Evolutionary conservation across 1,139 yeast genomes (phyloP).

Genomic region (Hemisphaericaspora xylofermentans): DNA sequence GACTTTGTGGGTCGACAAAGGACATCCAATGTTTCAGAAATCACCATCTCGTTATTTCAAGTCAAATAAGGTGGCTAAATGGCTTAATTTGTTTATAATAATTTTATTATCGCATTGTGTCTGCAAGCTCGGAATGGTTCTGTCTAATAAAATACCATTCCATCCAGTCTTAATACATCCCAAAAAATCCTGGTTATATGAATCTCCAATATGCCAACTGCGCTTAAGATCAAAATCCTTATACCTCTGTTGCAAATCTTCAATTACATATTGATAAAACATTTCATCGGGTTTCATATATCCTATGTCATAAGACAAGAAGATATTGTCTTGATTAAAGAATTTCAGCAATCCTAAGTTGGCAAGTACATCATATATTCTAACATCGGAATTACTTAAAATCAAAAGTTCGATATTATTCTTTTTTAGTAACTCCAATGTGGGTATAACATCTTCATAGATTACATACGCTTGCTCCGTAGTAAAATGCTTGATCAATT

Average conservation of each 20-base stretch:
- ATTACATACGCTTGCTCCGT: constrained; percentile 52
- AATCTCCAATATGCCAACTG: constrained; percentile 71
- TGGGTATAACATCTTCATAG: constrained; percentile 53
- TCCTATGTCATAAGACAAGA: constrained; percentile 56
- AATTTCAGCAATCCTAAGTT: constrained; percentile 43
- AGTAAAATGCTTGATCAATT: constrained; percentile 47
- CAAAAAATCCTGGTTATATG: constrained; percentile 49
- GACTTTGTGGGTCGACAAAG: too few relatives aligned
- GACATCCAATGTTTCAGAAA: not conserved
- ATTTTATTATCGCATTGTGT: constrained; percentile 2
- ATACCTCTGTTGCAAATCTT: constrained; percentile 15
- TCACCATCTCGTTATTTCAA: not conserved
- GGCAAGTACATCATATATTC: constrained; percentile 43
- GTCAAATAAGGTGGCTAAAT: not conserved
- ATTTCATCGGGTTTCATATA: constrained; percentile 48
- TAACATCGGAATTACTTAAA: constrained; percentile 61
- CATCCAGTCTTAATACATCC: constrained; percentile 59
- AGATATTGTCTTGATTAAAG: constrained; percentile 38
- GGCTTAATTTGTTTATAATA: not conserved
- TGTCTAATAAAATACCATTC: constrained; percentile 57
- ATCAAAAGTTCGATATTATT: constrained; percentile 42
- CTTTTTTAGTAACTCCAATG: constrained; percentile 34
- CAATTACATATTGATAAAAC: constrained; percentile 45
- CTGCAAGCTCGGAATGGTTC: constrained; percentile 18
- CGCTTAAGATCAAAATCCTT: constrained; percentile 16